Conservation (phyloP, 345 rosid species). For the Cardiospermum halicacabum region DNA sequence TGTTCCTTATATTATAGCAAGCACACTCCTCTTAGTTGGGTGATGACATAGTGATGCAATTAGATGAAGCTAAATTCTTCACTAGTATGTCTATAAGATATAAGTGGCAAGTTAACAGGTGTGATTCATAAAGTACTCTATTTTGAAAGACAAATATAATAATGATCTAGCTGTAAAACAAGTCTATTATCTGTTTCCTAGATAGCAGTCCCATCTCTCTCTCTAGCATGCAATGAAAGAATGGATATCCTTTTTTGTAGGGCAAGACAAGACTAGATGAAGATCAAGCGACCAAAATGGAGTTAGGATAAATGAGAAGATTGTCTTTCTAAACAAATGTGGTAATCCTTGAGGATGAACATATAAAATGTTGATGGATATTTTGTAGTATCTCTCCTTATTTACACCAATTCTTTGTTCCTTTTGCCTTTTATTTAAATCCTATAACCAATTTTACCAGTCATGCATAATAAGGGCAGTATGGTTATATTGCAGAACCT, state of each 20-base stretch:
- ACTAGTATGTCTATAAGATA: neutral
- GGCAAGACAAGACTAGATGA: slow-evolving; percentile 88
- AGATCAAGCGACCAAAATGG: slow-evolving; percentile 45
- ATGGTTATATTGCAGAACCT: neutral
- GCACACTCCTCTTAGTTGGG: neutral
- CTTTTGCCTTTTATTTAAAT: neutral
- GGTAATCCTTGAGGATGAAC: slow-evolving; percentile 9
- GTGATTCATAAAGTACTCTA: neutral
- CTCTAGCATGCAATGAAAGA: slow-evolving; percentile 31
- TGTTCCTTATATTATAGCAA: neutral
- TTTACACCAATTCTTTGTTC: neutral
- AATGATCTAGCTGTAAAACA: slow-evolving; percentile 2
- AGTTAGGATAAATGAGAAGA: slow-evolving; percentile 22
- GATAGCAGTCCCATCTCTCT: slow-evolving; percentile 17
- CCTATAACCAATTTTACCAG: neutral
- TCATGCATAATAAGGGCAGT: neutral
- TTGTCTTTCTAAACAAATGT: slow-evolving; percentile 14
- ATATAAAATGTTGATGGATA: slow-evolving; percentile 3
- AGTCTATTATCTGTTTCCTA: neutral
- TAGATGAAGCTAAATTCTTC: neutral
- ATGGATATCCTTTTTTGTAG: slow-evolving; percentile 54
- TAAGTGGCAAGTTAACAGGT: neutral
- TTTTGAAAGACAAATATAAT: neutral
- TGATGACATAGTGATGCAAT: neutral
- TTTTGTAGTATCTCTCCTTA: neutral